phyloP scores from a whole-genome alignment of 768 basidiomycete species.

The Clitopilus hobsonii region DNA sequence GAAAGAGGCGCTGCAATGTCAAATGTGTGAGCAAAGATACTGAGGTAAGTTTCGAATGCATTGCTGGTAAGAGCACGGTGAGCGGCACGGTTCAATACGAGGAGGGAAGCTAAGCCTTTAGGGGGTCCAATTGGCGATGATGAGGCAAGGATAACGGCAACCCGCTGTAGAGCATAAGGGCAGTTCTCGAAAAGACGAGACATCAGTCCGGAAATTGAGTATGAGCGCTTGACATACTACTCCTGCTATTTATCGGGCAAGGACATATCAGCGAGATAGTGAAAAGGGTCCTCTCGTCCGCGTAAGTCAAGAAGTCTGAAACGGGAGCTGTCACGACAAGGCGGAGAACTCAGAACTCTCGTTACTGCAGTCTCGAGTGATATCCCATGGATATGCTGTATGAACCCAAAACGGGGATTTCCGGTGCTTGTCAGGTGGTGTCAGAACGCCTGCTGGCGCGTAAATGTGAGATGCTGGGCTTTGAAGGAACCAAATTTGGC shows the following conservation, averaged over 20 bases:
- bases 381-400: not conserved
- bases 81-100: slow-evolving; percentile 28
- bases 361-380: not conserved
- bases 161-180: slow-evolving; percentile 29
- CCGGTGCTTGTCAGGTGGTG: not conserved
- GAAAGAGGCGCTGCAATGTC: slow-evolving; percentile 37
- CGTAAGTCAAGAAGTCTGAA: not conserved
- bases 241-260: slow-evolving; percentile 6
- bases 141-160: slow-evolving; percentile 25
- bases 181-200: slow-evolving; percentile 24
- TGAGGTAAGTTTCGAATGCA: slow-evolving; percentile 26
- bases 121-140: slow-evolving; percentile 27
- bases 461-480: not conserved
- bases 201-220: slow-evolving; percentile 19
- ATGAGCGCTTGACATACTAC: not conserved
- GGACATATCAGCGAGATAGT: slow-evolving; percentile 9
- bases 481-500: not conserved
- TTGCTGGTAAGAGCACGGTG: slow-evolving; percentile 17
- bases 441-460: not conserved
- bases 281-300: not conserved
- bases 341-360: not conserved
- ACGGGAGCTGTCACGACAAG: not conserved
- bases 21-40: slow-evolving; percentile 43
- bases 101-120: slow-evolving; percentile 22
- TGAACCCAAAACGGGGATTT: not conserved